Evolutionary conservation across 106 monocot genomes (phyloP).

Genomic region (Agapanthus africanus): DNA sequence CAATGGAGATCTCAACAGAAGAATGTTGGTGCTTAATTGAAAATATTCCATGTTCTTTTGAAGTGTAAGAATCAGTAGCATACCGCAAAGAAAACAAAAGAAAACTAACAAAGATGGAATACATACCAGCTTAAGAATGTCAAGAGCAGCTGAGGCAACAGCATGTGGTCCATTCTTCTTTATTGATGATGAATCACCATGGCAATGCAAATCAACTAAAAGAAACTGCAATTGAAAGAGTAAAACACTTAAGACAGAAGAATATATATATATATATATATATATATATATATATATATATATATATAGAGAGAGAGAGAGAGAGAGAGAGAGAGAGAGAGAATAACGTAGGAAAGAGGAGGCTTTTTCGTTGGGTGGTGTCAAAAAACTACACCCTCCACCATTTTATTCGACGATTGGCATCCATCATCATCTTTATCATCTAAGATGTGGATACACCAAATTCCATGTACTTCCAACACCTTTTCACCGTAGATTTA

Average conservation of each 20-base stretch:
- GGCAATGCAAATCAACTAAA: slow-evolving; percentile 90
- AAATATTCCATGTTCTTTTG: background rate
- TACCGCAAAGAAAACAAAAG: background rate
- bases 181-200: slow-evolving; percentile 84
- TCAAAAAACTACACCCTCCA: too few species aligned
- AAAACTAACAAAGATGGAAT: background rate
- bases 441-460: too few species aligned
- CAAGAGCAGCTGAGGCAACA: slow-evolving; percentile 87
- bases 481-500: too few species aligned
- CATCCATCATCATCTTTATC: too few species aligned
- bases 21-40: background rate
- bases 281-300: background rate
- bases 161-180: slow-evolving; percentile 71
- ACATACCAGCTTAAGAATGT: slow-evolving; percentile 83
- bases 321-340: too few species aligned
- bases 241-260: background rate
- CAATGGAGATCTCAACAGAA: background rate
- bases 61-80: background rate
- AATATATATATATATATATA: too few species aligned
- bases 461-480: too few species aligned
- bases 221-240: slow-evolving; percentile 65
- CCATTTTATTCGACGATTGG: too few species aligned
- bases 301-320: too few species aligned
- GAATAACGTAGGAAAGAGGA: too few species aligned
- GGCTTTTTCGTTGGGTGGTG: too few species aligned